These are phyloP conservation scores for Diutina scorzettiae DNA, from an alignment of 1,139 yeast genomes.

Conservation along the genomic window DNA sequence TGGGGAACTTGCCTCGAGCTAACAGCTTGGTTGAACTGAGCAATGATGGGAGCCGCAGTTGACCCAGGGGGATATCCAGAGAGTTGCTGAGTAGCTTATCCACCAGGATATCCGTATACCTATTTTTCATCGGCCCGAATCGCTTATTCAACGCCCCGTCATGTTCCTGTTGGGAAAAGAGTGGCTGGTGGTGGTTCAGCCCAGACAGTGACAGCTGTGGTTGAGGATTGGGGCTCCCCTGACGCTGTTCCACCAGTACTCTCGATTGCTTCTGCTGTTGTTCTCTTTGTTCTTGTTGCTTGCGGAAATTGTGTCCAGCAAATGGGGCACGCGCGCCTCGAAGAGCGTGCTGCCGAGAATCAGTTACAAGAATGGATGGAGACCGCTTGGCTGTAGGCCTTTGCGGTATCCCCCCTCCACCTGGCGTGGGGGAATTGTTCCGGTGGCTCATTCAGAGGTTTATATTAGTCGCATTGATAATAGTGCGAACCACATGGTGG, in stretches of 20 bases:
- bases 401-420: not conserved
- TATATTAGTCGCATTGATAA: too few species aligned
- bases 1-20: not conserved
- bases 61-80: constrained; percentile 80
- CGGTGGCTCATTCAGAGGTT: not conserved
- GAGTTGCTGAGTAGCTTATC: constrained; percentile 61
- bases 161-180: constrained; percentile 1
- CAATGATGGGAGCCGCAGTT: constrained; percentile 33
- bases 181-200: not conserved
- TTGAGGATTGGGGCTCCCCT: not conserved
- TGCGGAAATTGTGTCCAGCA: constrained; percentile 47
- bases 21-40: not conserved
- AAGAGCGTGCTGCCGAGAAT: constrained; percentile 50
- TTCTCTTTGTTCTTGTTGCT: constrained; percentile 23
- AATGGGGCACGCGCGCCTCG: constrained; percentile 72
- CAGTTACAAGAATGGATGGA: constrained; percentile 89
- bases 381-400: constrained; percentile 73
- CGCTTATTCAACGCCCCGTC: constrained; percentile 16
- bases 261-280: constrained; percentile 10
- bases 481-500: too few species aligned
- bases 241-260: constrained; percentile 7
- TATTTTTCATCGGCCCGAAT: constrained; percentile 21
- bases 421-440: not conserved
- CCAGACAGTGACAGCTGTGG: not conserved
- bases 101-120: constrained; percentile 60